phyloP scores from a whole-genome alignment of 2,329 filamentous ascomycete genomes.

The Paraphoma chrysanthemicola region DNA sequence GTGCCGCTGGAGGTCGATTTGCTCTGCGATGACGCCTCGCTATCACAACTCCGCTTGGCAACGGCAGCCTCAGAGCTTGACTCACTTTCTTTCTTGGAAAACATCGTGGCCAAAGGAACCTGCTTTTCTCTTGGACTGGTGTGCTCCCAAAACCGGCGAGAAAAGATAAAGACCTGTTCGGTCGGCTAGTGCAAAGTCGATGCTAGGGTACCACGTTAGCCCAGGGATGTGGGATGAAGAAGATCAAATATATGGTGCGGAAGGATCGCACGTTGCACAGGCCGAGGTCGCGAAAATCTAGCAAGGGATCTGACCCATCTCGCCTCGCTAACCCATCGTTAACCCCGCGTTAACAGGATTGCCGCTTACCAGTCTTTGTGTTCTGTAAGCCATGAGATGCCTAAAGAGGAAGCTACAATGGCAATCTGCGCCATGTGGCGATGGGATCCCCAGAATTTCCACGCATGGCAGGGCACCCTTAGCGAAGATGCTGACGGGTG shows the following conservation, averaged over 20 bases:
- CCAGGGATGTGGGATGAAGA: conserved; percentile 8
- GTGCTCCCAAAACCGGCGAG: neutral
- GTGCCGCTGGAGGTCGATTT: neutral
- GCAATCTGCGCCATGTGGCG: conserved; percentile 13
- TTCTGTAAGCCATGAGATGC: conserved; percentile 8
- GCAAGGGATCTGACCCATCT: conserved; percentile 11
- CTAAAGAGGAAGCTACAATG: conserved; percentile 23
- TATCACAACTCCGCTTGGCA: conserved; percentile 9
- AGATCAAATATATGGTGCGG: conserved; percentile 5
- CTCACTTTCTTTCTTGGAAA: conserved; percentile 43
- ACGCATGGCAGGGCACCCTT: neutral
- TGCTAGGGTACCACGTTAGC: conserved; percentile 9
- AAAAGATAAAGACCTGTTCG: neutral
- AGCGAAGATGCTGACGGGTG: neutral
- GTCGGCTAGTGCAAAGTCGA: conserved; percentile 8
- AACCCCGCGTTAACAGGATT: conserved; percentile 29
- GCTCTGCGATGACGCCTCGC: neutral
- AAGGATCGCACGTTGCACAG: conserved; percentile 2
- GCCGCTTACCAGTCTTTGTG: conserved; percentile 6
- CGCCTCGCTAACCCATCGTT: conserved; percentile 28
- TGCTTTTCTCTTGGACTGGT: neutral
- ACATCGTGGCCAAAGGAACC: conserved; percentile 26
- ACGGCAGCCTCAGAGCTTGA: conserved; percentile 8
- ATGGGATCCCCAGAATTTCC: neutral
- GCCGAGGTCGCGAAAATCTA: conserved; percentile 25